Conservation (phyloP, 73 alveolate genomes). For the Paramecium tetraurelia region DNA sequence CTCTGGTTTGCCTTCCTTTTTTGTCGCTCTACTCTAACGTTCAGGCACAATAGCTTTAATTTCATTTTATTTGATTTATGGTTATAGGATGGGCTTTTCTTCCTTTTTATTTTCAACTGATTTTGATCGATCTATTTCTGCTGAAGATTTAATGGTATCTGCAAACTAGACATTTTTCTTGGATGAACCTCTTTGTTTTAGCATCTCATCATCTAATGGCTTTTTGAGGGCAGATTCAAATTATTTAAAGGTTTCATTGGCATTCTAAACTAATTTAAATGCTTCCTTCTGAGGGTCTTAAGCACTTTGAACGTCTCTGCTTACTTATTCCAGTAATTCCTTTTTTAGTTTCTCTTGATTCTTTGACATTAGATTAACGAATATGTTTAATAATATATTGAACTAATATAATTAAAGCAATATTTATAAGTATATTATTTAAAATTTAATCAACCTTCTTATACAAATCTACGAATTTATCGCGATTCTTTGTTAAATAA, state of each 20-base stretch:
- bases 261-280: not conserved
- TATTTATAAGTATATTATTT: not conserved
- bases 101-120: not conserved
- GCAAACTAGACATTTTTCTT: constrained; percentile 3
- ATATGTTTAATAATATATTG: not conserved
- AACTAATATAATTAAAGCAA: not conserved
- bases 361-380: constrained; percentile 28
- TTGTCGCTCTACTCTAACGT: not conserved
- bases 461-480: not conserved
- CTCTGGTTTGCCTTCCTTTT: not conserved
- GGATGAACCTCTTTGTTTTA: not conserved
- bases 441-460: not conserved
- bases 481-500: not conserved
- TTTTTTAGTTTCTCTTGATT: constrained; percentile 8
- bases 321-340: not conserved
- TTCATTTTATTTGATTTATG: not conserved
- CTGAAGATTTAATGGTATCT: not conserved
- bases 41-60: not conserved
- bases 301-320: not conserved
- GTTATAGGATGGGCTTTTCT: not conserved
- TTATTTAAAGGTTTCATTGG: not conserved
- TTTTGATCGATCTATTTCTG: not conserved
- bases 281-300: constrained; percentile 18
- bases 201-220: constrained; percentile 21
- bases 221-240: constrained; percentile 31